Evolutionary conservation across 2,329 filamentous ascomycete species (phyloP).

Genomic region (Monilinia vaccinii-corymbosi): DNA sequence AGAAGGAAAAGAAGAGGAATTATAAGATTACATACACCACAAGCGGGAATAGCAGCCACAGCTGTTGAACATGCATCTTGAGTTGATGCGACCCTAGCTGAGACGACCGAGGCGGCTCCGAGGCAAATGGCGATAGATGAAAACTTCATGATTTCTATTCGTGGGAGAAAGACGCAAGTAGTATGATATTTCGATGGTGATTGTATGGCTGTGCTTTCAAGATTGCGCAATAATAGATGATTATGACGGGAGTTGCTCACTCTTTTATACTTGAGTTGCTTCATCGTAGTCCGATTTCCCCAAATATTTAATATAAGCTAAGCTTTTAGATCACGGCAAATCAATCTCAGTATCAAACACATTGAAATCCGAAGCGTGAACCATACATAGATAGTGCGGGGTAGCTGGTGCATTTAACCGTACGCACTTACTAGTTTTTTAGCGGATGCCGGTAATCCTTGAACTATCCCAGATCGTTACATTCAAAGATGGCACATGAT

Average conservation of each 20-base stretch:
- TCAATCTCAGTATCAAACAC: neutral
- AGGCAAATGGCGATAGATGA: neutral
- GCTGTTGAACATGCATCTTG: slow-evolving; percentile 3
- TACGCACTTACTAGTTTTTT: neutral
- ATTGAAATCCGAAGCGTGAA: neutral
- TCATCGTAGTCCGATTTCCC: neutral
- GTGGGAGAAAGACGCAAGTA: neutral
- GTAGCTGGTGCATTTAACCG: neutral
- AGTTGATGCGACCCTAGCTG: neutral
- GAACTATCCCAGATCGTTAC: neutral
- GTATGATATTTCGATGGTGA: neutral
- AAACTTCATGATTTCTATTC: slow-evolving; percentile 1
- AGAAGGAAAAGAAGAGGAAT: neutral
- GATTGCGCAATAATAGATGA: neutral
- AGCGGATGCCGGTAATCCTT: slow-evolving; percentile 1
- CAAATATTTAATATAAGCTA: neutral
- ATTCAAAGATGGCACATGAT: neutral
- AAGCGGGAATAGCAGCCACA: neutral
- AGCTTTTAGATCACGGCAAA: neutral
- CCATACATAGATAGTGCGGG: neutral
- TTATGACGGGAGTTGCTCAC: neutral
- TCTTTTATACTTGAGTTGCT: neutral
- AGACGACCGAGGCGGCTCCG: neutral
- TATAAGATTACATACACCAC: neutral
- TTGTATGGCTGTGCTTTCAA: neutral